Percentiles rank a stretch among this genome's conserved stretches.
Evolutionary conservation across 495 filamentous ascomycete genomes (phyloP).

Genomic region (Pseudotulostoma volvatum): DNA sequence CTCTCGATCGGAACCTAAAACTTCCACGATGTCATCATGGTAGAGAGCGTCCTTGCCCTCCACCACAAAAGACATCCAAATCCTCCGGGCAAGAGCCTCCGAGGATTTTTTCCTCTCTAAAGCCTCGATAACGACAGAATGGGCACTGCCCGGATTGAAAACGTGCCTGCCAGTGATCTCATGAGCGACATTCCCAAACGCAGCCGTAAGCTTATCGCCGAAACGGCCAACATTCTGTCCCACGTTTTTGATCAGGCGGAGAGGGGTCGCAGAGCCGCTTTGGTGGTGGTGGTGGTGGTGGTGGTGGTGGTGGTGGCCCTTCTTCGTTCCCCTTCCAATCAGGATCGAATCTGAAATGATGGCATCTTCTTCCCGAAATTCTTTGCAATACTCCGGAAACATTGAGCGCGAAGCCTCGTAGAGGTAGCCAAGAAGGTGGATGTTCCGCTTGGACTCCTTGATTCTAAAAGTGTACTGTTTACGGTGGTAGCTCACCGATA

Average conservation of each 20-base stretch:
- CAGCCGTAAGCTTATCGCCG: constrained; percentile 80
- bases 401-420: constrained; percentile 77
- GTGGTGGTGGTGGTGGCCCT: no score
- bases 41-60: constrained; percentile 71
- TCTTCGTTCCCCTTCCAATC: constrained; percentile 20
- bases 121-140: constrained; percentile 76
- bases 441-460: constrained; percentile 70
- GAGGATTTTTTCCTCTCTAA: constrained; percentile 67
- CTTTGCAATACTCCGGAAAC: constrained; percentile 80
- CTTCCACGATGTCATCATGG: constrained; percentile 69
- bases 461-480: constrained; percentile 82
- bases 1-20: constrained; percentile 56
- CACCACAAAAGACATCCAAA: constrained; percentile 97
- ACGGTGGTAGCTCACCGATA: constrained; percentile 87
- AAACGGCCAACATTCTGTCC: constrained; percentile 56
- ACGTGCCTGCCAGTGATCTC: constrained; percentile 91
- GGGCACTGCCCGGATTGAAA: constrained; percentile 77
- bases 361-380: constrained; percentile 84
- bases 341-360: constrained; percentile 68
- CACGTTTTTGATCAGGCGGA: constrained; percentile 52
- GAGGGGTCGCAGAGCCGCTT: constrained; percentile 51
- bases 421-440: constrained; percentile 61
- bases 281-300: constrained; percentile 14
- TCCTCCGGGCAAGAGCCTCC: constrained; percentile 74
- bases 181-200: constrained; percentile 83